Evolutionary conservation across 2,329 filamentous ascomycete species (phyloP), one percentile per base, ranked within the genome.

Genomic region (Cercospora sojina): DNA sequence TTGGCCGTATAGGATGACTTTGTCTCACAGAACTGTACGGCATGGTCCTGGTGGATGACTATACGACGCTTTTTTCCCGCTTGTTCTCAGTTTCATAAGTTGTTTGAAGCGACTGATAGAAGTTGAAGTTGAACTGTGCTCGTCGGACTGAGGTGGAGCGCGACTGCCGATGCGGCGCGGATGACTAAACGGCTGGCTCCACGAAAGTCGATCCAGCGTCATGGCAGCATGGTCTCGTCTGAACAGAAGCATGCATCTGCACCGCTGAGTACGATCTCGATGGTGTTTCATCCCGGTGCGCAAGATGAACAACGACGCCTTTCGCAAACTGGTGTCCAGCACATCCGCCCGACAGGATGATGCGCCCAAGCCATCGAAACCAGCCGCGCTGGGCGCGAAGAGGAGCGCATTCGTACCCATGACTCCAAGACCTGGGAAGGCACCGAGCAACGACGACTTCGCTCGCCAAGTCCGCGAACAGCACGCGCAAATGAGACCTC

Each of bases 251-350:
- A 27, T 51, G 47, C 47, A 27, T 16, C 1, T 16, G 47, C 47
- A 13, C 47, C 13, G 23, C 23, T 51, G 23, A 27, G 12, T 23
- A 51, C 47, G 23, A 13, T 13, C 23, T 3, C 23, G 12, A 8
- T 13, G 53, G 10, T 5, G 3, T 3, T 20, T 16, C 29, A 12
- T 23, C 16, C n/a, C 8, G 27, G 3, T 47, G 7, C 31, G 27
- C 65, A 70, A 51, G 5, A 98, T 99, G 95, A 96, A 98, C 78
- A 98, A 98, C 83, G 88, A 93, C 51, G 92, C 97, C 74, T 99
- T 99, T 75, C 90, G 95, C 63, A 90, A 90, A 70, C 85, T 98
- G 6, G 79, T 97, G 23, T 53, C 87, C 70, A 84, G 86, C 70
- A 84, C 81, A 3, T 79, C 84, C 2, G 76, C 79, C 7, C 71